Conservation (phyloP, 148 eudicot genomes). For the Bassia scoparia region DNA sequence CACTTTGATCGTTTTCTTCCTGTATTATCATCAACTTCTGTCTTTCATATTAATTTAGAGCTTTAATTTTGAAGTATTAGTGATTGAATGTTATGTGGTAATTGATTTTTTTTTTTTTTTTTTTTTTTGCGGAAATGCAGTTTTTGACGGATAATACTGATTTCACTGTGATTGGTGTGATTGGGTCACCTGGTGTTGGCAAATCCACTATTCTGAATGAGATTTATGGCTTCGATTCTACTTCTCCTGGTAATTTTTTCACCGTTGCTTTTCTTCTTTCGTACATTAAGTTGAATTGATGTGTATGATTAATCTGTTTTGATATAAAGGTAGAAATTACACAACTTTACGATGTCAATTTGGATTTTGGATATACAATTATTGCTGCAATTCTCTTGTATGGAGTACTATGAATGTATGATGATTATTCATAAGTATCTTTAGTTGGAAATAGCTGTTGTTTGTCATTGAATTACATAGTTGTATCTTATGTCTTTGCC, state of each 20-base stretch:
- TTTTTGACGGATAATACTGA: constrained; percentile 92
- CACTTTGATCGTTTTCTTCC: constrained; percentile 55
- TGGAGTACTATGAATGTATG: neutral
- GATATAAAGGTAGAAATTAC: neutral
- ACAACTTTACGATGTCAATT: no score
- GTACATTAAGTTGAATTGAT: neutral
- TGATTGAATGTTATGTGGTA: neutral
- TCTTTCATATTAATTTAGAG: neutral
- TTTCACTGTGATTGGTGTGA: constrained; percentile 83
- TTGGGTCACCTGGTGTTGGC: constrained; percentile 85
- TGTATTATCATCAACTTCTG: constrained; percentile 8
- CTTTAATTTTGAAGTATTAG: neutral
- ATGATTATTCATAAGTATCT: neutral
- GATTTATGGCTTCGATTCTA: constrained; percentile 81
- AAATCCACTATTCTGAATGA: constrained; percentile 83
- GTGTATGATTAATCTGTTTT: no score
- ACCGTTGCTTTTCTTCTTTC: no score
- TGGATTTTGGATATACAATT: no score
- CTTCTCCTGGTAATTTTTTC: constrained; percentile 58
- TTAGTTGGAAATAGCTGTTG: neutral
- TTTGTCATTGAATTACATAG: neutral
- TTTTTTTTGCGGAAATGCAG: constrained; percentile 32
- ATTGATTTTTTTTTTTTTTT: neutral
- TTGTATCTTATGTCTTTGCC: neutral
- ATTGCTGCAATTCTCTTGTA: neutral